Evolutionary conservation across 1,139 yeast species (phyloP).

Genomic region (Candida dubliniensis): DNA sequence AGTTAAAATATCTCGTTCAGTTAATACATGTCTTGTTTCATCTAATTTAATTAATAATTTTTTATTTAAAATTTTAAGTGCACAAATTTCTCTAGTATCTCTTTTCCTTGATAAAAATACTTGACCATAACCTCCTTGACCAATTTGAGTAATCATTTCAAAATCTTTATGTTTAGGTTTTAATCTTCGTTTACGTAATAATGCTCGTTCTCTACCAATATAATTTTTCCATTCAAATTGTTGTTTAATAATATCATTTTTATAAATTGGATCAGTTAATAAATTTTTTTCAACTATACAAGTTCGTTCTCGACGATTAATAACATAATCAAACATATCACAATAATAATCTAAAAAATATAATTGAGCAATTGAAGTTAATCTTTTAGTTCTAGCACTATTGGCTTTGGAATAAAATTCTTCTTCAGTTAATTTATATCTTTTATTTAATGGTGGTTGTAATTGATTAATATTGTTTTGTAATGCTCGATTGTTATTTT

Average conservation of each 20-base stretch:
- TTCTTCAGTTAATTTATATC: conserved; percentile 26
- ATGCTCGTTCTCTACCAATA: conserved; percentile 79
- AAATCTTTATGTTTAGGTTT: conserved; percentile 95
- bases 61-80: conserved; percentile 88
- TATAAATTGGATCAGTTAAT: conserved; percentile 42
- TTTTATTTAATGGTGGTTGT: conserved; percentile 24
- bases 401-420: conserved; percentile 63
- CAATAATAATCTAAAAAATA: conserved; percentile 93
- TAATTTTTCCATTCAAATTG: conserved; percentile 80
- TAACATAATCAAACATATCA: conserved; percentile 92
- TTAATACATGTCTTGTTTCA: conserved; percentile 92
- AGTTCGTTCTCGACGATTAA: conserved; percentile 79
- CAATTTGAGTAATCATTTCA: conserved; percentile 95
- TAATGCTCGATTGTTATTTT: conserved; percentile 8
- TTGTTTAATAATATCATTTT: conserved; percentile 43
- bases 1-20: conserved; percentile 94
- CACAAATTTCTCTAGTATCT: conserved; percentile 94
- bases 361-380: conserved; percentile 81
- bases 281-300: conserved; percentile 63
- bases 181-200: conserved; percentile 81
- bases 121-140: conserved; percentile 99
- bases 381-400: conserved; percentile 75
- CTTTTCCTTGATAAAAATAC: conserved; percentile 92
- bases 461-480: conserved; percentile 35
- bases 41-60: conserved; percentile 82